Evolutionary conservation across 2,329 filamentous ascomycete genomes (phyloP).

Genomic region (Fusarium austroafricanum): DNA sequence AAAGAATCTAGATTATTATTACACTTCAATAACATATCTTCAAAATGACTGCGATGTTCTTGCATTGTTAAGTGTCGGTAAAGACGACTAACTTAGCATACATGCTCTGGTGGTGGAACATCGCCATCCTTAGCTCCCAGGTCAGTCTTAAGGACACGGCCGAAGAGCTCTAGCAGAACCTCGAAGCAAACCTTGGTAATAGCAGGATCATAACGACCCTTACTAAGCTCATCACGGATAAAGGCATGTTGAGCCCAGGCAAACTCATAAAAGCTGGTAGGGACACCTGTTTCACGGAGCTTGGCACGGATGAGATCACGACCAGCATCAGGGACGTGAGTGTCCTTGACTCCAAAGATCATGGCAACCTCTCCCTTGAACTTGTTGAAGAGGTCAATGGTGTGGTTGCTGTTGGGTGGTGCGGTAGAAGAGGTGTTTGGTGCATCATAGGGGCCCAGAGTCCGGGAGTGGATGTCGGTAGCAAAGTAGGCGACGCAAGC

Average conservation of each 20-base stretch:
- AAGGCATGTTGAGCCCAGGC: constrained; percentile 97
- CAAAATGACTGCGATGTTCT: background rate
- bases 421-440: constrained; percentile 59
- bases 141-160: constrained; percentile 80
- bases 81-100: constrained; percentile 64
- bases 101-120: constrained; percentile 74
- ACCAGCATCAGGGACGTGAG: constrained; percentile 85
- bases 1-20: constrained; percentile 46
- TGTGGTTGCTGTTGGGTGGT: constrained; percentile 59
- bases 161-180: constrained; percentile 88
- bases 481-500: constrained; percentile 91
- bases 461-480: constrained; percentile 86
- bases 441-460: constrained; percentile 71
- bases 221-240: constrained; percentile 90
- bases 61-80: background rate
- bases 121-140: constrained; percentile 75
- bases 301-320: constrained; percentile 86
- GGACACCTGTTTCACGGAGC: constrained; percentile 78
- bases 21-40: constrained; percentile 28
- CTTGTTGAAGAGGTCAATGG: constrained; percentile 66
- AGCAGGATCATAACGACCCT: constrained; percentile 92
- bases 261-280: constrained; percentile 87
- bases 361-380: constrained; percentile 87
- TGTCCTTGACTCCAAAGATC: constrained; percentile 94
- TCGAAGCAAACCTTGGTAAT: constrained; percentile 91